These are phyloP conservation scores for Tetrahymena thermophila DNA, from an alignment of 73 alveolate species.

Conservation along the genomic window DNA sequence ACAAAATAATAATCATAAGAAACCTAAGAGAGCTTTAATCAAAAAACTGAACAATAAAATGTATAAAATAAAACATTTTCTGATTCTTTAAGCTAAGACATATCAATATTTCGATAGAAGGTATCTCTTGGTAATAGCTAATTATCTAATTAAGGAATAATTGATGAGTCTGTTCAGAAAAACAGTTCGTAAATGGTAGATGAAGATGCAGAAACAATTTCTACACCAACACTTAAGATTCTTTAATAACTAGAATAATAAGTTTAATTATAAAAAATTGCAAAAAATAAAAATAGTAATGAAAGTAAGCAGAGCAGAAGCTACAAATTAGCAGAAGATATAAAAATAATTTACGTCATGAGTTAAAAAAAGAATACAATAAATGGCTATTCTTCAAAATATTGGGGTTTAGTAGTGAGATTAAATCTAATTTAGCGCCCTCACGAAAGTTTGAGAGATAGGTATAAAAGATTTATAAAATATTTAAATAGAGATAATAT, in stretches of 20 bases:
- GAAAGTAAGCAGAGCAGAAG: background rate
- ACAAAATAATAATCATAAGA: background rate
- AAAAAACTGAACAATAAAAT: too few relatives aligned
- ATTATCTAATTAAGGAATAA: too few relatives aligned
- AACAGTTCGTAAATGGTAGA: background rate
- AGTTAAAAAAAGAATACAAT: background rate
- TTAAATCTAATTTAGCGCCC: background rate
- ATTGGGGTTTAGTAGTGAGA: background rate
- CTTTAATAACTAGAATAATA: background rate
- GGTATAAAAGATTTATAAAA: background rate
- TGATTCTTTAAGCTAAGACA: background rate
- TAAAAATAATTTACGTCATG: background rate
- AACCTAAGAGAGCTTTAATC: background rate
- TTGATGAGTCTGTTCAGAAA: background rate
- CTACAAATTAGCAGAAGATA: background rate
- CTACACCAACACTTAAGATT: background rate
- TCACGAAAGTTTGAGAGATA: background rate
- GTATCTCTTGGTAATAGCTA: background rate
- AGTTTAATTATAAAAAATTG: too few relatives aligned
- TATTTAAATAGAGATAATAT: background rate
- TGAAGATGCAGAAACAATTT: background rate
- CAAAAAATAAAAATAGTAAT: background rate
- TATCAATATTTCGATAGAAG: background rate
- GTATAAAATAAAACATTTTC: too few relatives aligned
- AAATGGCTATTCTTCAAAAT: background rate